Evolutionary conservation across 768 basidiomycete genomes (phyloP).

Genomic region (Cytidiella melzeri): DNA sequence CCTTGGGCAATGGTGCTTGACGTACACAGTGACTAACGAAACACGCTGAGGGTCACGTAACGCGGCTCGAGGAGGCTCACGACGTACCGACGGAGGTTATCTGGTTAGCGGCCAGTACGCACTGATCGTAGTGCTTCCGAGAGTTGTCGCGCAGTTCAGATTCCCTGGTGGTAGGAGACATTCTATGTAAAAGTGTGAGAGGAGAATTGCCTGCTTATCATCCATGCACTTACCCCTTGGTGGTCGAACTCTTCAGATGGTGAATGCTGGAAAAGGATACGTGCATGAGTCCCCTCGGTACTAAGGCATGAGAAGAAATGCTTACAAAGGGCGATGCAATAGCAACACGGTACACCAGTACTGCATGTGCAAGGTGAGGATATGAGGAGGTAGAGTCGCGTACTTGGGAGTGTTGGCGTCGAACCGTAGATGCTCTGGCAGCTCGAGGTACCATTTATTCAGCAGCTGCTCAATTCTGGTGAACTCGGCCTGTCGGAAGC

Average conservation of each 20-base stretch:
- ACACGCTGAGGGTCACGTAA: conserved; percentile 2
- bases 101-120: conserved; percentile 72
- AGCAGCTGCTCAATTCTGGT: conserved; percentile 52
- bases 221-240: conserved; percentile 14
- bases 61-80: background rate
- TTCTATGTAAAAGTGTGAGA: too few relatives aligned
- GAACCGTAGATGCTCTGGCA: conserved; percentile 62
- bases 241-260: conserved; percentile 18
- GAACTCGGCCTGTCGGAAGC: conserved; percentile 53
- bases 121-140: conserved; percentile 65
- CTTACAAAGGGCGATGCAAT: conserved; percentile 77
- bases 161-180: conserved; percentile 34
- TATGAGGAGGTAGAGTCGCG: conserved; percentile 49
- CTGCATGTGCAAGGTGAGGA: conserved; percentile 77
- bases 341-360: conserved; percentile 78
- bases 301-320: conserved; percentile 11
- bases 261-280: conserved; percentile 25
- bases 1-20: conserved; percentile 54
- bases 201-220: too few relatives aligned
- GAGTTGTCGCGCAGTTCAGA: conserved; percentile 46
- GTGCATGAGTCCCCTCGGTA: background rate
- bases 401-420: conserved; percentile 44
- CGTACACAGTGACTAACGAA: conserved; percentile 53
- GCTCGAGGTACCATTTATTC: conserved; percentile 70
- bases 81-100: conserved; percentile 59